phyloP scores from a whole-genome alignment of 345 rosid genomes.

The Eucalyptus pauciflora region DNA sequence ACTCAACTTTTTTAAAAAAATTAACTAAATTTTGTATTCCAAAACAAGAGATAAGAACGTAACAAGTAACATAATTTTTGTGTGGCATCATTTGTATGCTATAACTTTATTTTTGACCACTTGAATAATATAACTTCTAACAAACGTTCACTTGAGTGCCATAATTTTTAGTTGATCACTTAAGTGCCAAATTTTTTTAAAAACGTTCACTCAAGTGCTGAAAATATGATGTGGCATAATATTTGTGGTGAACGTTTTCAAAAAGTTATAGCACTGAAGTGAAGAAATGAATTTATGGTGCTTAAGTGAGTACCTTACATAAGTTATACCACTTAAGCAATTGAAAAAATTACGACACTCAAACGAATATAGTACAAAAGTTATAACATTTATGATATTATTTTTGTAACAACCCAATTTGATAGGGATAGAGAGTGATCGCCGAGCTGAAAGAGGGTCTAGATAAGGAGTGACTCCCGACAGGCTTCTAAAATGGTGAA shows the following conservation, averaged over 20 bases:
- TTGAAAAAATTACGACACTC: too few relatives aligned
- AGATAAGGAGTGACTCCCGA: accelerated
- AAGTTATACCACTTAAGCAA: too few relatives aligned
- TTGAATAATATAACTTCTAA: too few relatives aligned
- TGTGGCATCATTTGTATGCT: background rate
- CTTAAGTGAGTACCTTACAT: background rate
- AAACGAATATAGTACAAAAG: too few relatives aligned
- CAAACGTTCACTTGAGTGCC: accelerated
- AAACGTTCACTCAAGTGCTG: accelerated
- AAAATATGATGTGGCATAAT: too few relatives aligned
- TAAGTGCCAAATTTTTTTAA: accelerated
- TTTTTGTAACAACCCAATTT: too few relatives aligned
- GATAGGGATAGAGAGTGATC: accelerated
- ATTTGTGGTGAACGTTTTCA: too few relatives aligned
- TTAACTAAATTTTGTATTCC: background rate
- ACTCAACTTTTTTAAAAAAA: too few relatives aligned
- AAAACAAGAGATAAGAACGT: background rate
- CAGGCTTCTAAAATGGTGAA: too few relatives aligned
- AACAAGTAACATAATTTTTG: background rate
- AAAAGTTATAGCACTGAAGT: too few relatives aligned
- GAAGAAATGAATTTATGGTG: background rate
- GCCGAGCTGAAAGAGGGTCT: accelerated
- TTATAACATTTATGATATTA: too few relatives aligned
- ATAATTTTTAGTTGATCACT: accelerated
- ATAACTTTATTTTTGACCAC: too few relatives aligned